Evolutionary conservation across 2,329 filamentous ascomycete species (phyloP).

Genomic region (Diaporthe longicolla): DNA sequence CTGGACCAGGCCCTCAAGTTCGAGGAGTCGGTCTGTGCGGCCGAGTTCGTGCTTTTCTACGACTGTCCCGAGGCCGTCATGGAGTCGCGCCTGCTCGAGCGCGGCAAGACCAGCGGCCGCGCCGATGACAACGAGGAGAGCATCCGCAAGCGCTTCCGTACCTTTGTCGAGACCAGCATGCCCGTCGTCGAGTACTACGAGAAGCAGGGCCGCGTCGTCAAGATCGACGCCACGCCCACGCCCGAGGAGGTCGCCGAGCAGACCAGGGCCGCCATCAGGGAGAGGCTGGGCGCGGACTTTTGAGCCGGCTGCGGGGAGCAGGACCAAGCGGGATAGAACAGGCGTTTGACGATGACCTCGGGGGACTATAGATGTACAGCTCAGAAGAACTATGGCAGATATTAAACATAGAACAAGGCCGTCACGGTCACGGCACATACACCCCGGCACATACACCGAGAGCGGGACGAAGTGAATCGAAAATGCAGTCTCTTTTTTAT

Average conservation of each 20-base stretch:
- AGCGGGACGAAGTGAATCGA: slow-evolving; percentile 29
- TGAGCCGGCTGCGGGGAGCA: slow-evolving; percentile 44
- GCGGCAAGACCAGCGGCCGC: slow-evolving; percentile 92
- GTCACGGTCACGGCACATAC: slow-evolving; percentile 7
- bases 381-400: neutral
- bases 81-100: slow-evolving; percentile 85
- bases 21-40: slow-evolving; percentile 88
- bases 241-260: slow-evolving; percentile 74
- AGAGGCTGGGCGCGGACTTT: slow-evolving; percentile 63
- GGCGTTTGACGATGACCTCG: slow-evolving; percentile 14
- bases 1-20: slow-evolving; percentile 97
- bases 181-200: slow-evolving; percentile 92
- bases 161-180: slow-evolving; percentile 97
- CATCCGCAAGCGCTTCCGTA: slow-evolving; percentile 96
- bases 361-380: slow-evolving; percentile 13
- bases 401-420: slow-evolving; percentile 34
- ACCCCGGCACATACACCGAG: neutral
- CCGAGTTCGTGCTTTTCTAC: slow-evolving; percentile 91
- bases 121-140: slow-evolving; percentile 95
- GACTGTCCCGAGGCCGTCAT: slow-evolving; percentile 93
- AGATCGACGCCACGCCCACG: slow-evolving; percentile 78
- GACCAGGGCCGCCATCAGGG: slow-evolving; percentile 65
- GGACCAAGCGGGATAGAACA: neutral
- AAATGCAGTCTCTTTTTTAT: slow-evolving; percentile 43
- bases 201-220: slow-evolving; percentile 82